Conservation (phyloP, 2,329 filamentous ascomycete species). For the Talaromyces sp. region DNA sequence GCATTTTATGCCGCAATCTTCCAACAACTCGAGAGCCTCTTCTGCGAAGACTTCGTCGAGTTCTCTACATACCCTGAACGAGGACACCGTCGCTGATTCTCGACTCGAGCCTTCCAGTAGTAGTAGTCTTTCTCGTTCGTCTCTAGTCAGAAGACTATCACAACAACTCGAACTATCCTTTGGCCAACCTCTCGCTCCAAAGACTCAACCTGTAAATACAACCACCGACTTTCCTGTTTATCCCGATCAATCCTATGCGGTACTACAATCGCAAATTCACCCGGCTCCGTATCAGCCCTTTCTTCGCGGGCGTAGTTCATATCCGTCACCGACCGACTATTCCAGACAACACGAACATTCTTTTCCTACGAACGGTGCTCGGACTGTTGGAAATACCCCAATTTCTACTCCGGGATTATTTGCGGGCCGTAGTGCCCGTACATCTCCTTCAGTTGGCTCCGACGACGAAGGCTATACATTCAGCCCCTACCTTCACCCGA, state of each 20-base stretch:
- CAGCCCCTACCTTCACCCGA: slow-evolving; percentile 63
- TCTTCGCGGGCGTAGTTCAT: slow-evolving; percentile 41
- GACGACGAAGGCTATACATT: slow-evolving; percentile 37
- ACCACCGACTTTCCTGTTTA: slow-evolving; percentile 40
- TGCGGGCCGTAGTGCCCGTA: slow-evolving; percentile 30
- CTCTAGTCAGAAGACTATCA: slow-evolving; percentile 26
- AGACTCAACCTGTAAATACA: slow-evolving; percentile 19
- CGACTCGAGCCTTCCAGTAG: slow-evolving; percentile 28
- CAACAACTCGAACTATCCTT: slow-evolving; percentile 20
- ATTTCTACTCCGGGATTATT: slow-evolving; percentile 45
- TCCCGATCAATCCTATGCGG: slow-evolving; percentile 46
- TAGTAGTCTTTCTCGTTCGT: slow-evolving; percentile 20
- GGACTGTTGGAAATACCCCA: slow-evolving; percentile 45
- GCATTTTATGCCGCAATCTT: slow-evolving; percentile 31
- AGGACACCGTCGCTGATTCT: slow-evolving; percentile 33
- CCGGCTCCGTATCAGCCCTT: slow-evolving; percentile 33
- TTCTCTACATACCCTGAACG: slow-evolving; percentile 39
- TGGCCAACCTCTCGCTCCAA: slow-evolving; percentile 13
- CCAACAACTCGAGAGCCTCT: slow-evolving; percentile 30
- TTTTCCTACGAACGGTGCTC: slow-evolving; percentile 25
- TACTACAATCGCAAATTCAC: slow-evolving; percentile 41
- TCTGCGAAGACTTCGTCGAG: slow-evolving; percentile 41
- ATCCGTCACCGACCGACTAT: slow-evolving; percentile 34
- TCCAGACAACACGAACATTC: slow-evolving; percentile 5
- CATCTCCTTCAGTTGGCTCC: slow-evolving; percentile 30